Evolutionary conservation across 2,329 filamentous ascomycete genomes (phyloP).

Genomic region (Daldinia sp.): DNA sequence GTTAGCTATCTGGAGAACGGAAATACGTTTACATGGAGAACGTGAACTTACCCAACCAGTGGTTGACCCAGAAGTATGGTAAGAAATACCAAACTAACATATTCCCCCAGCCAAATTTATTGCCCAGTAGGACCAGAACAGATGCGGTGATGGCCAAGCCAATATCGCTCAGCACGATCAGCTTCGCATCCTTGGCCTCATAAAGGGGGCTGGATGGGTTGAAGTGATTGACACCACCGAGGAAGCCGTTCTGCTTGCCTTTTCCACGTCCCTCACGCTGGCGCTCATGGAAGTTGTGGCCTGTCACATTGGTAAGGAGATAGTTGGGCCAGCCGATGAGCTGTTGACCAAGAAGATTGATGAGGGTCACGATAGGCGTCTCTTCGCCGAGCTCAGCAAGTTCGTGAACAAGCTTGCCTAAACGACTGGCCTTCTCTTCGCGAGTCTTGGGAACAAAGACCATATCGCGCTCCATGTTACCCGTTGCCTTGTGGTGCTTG

Average conservation of each 20-base stretch:
- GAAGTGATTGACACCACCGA: conserved; percentile 94
- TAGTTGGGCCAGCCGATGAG: conserved; percentile 94
- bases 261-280: conserved; percentile 93
- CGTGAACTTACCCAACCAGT: conserved; percentile 88
- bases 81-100: conserved; percentile 94
- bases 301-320: conserved; percentile 90
- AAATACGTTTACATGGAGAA: background rate
- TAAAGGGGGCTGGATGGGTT: conserved; percentile 88
- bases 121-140: conserved; percentile 75
- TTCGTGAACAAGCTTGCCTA: conserved; percentile 83
- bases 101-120: conserved; percentile 86
- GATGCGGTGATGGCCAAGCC: conserved; percentile 75
- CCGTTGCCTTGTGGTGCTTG: conserved; percentile 99
- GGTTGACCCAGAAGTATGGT: conserved; percentile 98
- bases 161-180: conserved; percentile 88
- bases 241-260: conserved; percentile 88
- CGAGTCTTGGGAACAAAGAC: conserved; percentile 96
- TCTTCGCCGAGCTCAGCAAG: conserved; percentile 92
- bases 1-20: conserved; percentile 46
- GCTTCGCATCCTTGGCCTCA: conserved; percentile 88
- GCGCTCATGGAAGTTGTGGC: conserved; percentile 92
- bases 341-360: conserved; percentile 84
- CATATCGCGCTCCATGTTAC: conserved; percentile 98
- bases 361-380: conserved; percentile 85
- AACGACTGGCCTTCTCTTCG: conserved; percentile 79